Base-by-base conservation (phyloP, 2,329 filamentous ascomycete species). In the Bisporella sp. region DNA sequence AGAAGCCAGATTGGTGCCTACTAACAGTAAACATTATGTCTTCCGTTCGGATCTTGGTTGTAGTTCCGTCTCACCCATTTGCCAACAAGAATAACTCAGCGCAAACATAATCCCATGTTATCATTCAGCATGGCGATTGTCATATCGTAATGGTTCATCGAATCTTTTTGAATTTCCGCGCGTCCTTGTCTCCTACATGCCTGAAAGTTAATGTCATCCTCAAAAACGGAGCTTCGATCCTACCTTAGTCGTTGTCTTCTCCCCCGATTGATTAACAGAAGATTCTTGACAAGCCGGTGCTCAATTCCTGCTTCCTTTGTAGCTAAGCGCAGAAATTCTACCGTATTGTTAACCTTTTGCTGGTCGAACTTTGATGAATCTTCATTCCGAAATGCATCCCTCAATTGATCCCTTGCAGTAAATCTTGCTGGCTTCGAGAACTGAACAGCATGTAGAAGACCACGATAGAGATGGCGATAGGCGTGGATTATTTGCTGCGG, bases 111-210 rank as follows among this genome's bases (percentile, higher is more conserved):
- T 1, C 78, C 78, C 82, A 90, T 83, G 5, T 75, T 82, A 63
- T 84, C 80, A 62, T 91, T 90, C 49, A 91, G 71, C 84, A 87
- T 87, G 13, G 73, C 75, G 45, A 91, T 64, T 6, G 84, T 88
- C 69, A 78, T 78, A 48, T 89, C 77, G 63, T 87, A 88, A 59
- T 85, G 78, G 44, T 74, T 71, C 63, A 76, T 57, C 6, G 55
- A 42, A 44, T n/a, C 35, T 37, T 21, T 21, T 21, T 21, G 21
- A 21, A 21, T 21, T 21, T 21, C 21, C 21, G 3, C 21, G 3
- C 21, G 21, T 21, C 21, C 21, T 21, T 21, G 21, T 21, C 21
- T 21, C 21, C 21, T 21, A 21, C 21, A 3, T 21, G 21, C 21
- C 21, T 21, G 21, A 21, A 21, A 21, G 21, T 21, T 21, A 21